Conservation (phyloP, 768 basidiomycete genomes). For the Hericium coralloides region DNA sequence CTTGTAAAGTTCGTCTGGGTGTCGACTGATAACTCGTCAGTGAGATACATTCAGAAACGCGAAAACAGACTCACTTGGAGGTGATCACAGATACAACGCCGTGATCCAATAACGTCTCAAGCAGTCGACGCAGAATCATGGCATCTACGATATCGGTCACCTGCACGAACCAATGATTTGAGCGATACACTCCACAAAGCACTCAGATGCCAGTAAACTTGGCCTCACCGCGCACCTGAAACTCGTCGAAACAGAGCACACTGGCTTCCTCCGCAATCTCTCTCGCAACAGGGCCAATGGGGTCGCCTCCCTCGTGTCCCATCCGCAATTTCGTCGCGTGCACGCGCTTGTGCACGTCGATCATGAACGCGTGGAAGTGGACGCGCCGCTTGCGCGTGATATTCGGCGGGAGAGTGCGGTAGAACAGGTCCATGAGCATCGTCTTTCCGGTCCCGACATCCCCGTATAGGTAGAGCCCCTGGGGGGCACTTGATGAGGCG, state of each 20-base stretch:
- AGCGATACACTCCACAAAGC: background rate
- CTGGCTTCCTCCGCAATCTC: constrained; percentile 79
- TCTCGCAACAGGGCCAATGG: constrained; percentile 79
- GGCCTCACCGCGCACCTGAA: constrained; percentile 61
- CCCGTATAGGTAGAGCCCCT: constrained; percentile 90
- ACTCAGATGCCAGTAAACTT: background rate
- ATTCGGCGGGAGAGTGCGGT: constrained; percentile 63
- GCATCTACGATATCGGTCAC: constrained; percentile 97
- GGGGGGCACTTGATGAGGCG: constrained; percentile 25
- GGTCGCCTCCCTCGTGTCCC: constrained; percentile 52
- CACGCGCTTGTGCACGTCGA: constrained; percentile 91
- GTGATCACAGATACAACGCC: constrained; percentile 96
- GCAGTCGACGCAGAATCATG: constrained; percentile 88
- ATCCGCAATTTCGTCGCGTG: constrained; percentile 60
- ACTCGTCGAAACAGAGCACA: constrained; percentile 94
- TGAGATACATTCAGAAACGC: background rate
- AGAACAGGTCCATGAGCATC: constrained; percentile 99
- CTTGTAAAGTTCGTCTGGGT: constrained; percentile 96
- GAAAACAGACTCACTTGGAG: constrained; percentile 68
- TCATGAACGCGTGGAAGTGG: constrained; percentile 99
- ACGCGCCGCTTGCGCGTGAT: constrained; percentile 75
- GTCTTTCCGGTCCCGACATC: constrained; percentile 97
- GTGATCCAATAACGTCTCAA: constrained; percentile 78
- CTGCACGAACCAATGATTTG: constrained; percentile 32
- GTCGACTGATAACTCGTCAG: constrained; percentile 50